Evolutionary conservation across 1,284 basidiomycete genomes (phyloP).

Genomic region (Kwoniella shivajii): DNA sequence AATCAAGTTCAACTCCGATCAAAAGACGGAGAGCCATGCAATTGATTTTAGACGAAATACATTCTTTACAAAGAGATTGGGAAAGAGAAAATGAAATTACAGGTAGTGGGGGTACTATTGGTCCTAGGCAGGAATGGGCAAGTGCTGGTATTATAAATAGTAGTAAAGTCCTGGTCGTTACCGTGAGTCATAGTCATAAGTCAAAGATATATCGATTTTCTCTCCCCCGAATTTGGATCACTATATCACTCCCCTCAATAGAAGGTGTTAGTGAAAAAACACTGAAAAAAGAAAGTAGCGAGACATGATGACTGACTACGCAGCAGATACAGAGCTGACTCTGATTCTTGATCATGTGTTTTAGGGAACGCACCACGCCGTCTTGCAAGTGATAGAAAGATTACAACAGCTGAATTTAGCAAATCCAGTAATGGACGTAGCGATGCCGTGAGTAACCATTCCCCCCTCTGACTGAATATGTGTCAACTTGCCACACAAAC

Average conservation of each 20-base stretch:
- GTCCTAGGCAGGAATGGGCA: conserved; percentile 43
- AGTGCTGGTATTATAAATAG: conserved; percentile 52
- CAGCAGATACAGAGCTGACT: background rate
- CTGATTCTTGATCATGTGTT: background rate
- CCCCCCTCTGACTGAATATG: background rate
- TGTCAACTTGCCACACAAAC: no score
- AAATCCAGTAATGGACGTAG: conserved; percentile 54
- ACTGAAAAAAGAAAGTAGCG: no score
- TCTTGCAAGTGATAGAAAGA: conserved; percentile 47
- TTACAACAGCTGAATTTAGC: conserved; percentile 47
- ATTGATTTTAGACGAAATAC: conserved; percentile 51
- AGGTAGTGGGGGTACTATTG: background rate
- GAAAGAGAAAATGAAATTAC: conserved; percentile 29
- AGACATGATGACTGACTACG: no score
- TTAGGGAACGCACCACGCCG: conserved; percentile 48
- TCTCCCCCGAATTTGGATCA: no score
- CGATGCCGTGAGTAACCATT: conserved; percentile 41
- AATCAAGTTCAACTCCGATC: conserved; percentile 25
- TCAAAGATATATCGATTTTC: no score
- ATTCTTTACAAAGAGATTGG: conserved; percentile 40
- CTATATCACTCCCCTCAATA: no score
- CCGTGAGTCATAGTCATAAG: conserved; percentile 35
- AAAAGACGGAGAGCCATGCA: conserved; percentile 46
- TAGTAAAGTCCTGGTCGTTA: conserved; percentile 49
- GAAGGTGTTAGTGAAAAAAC: no score